Evolutionary conservation across 345 rosid species (phyloP).

Genomic region (Carallia brachiata): DNA sequence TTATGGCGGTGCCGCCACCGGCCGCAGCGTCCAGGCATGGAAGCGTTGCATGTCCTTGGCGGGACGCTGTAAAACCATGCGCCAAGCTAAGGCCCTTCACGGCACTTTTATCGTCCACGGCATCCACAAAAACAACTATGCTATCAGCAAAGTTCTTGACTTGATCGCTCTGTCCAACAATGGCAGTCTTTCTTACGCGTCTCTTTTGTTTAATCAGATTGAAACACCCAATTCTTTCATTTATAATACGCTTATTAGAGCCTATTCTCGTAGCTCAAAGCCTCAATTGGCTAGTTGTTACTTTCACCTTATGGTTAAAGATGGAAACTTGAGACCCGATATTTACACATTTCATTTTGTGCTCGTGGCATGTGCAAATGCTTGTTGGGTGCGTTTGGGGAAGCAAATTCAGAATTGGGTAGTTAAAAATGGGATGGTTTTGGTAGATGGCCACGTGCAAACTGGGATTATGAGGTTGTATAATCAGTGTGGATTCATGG

Average conservation of each 20-base stretch:
- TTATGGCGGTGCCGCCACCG: too few species aligned
- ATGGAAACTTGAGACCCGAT: conserved; percentile 34
- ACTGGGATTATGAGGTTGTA: conserved; percentile 42
- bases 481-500: conserved; percentile 19
- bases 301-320: conserved; percentile 37
- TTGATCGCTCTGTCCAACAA: conserved; percentile 31
- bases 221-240: conserved; percentile 31
- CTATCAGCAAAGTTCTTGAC: conserved; percentile 47
- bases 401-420: conserved; percentile 51
- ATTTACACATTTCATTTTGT: conserved; percentile 47
- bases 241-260: conserved; percentile 52
- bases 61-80: too few species aligned
- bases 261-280: conserved; percentile 34
- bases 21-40: too few species aligned
- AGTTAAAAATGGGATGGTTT: conserved; percentile 39
- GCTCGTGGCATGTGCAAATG: conserved; percentile 41
- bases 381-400: conserved; percentile 25
- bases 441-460: conserved; percentile 49
- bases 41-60: too few species aligned
- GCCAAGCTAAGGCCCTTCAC: too few species aligned
- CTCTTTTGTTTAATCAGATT: conserved; percentile 37
- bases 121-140: conserved; percentile 26
- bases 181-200: conserved; percentile 40
- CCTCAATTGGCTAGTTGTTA: conserved; percentile 43
- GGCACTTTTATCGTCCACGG: too few species aligned